Evolutionary conservation across 179 eudicot genomes (phyloP), one percentile per base, ranked within the genome.

Genomic region (Monotropa hypopitys): DNA sequence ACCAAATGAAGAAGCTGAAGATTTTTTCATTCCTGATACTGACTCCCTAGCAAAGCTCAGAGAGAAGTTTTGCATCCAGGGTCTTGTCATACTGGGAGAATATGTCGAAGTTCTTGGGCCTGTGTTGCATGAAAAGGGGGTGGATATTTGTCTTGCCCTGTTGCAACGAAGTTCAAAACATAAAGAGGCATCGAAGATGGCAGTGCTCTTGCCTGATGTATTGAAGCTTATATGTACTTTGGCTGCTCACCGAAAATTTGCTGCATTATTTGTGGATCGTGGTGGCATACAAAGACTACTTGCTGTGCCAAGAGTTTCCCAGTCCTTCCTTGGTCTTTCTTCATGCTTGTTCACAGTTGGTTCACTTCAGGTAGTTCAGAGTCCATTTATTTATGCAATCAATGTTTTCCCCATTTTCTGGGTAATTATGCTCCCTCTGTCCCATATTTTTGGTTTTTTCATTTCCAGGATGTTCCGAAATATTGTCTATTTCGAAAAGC

Each of bases 101-200:
- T 96, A 96, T 81, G 93, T 91, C 81, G 99, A 96, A 85, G 98
- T 90, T 87, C 87, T 96, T 76, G 97, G 96, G 32, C 98, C 96
- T 82, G 94, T 96, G 77, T 81, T 93, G 83, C 97, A 91, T 79
- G 99, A 96, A 83, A 96, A 88, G 83, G 99, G 99, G 59, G 96
- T 96, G 70, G 99, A 96, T 76, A 96, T 96, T 73, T 90, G 91
- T 79, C 89, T 96, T 79, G 92, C 90, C 16, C 76, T 96, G 53
- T 78, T 96, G 82, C 87, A 83, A 77, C 80, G 86, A 80, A 85
- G 86, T 86, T 87, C 88, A 26, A 88, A 80, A 72, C 83, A 79
- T 63, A 84, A 84, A 56, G 97, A 87, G 80, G 87, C 88, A 74
- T 81, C 85, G 43, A 84, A 87, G 57, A 76, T 78, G 79, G 68